Evolutionary conservation across 2,329 filamentous ascomycete genomes (phyloP).

Genomic region (Cadophora sp.): DNA sequence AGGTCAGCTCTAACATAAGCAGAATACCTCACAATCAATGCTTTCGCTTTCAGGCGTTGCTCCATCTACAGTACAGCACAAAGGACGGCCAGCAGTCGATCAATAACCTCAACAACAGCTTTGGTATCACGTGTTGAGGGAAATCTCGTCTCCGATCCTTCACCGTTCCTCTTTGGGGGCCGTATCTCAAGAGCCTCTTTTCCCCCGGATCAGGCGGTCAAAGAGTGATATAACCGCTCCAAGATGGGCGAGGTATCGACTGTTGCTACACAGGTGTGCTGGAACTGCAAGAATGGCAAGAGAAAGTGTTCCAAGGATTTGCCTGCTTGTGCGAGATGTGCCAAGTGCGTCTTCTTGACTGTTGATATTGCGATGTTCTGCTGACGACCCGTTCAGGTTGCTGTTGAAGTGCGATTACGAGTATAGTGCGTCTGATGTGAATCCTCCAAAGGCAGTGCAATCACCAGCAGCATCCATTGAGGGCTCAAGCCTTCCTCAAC

Average conservation of each 20-base stretch:
- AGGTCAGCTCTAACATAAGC: background rate
- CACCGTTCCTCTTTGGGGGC: constrained; percentile 2
- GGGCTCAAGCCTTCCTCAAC: constrained; percentile 17
- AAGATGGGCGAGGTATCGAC: constrained; percentile 11
- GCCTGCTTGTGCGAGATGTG: constrained; percentile 33
- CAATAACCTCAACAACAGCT: background rate
- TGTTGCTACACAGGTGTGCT: constrained; percentile 34
- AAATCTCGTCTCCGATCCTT: constrained; percentile 11
- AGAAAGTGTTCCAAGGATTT: constrained; percentile 36
- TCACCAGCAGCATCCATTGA: constrained; percentile 27
- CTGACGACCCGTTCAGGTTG: constrained; percentile 29
- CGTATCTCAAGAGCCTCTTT: background rate
- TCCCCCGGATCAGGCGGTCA: background rate
- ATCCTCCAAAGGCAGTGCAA: constrained; percentile 16
- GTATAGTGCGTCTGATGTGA: constrained; percentile 19
- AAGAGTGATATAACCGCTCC: background rate
- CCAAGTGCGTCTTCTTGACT: constrained; percentile 27
- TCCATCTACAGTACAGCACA: background rate
- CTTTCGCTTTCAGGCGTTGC: background rate
- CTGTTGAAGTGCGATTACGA: constrained; percentile 37
- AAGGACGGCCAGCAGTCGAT: background rate
- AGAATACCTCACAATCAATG: background rate
- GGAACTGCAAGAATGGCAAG: constrained; percentile 37
- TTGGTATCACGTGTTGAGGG: constrained; percentile 5
- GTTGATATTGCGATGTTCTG: background rate